A percentile compares a stretch with the other conserved stretches of the same genome.
phyloP scores from a whole-genome alignment of 139 green algal genomes.

The Picochlorum sp. region DNA sequence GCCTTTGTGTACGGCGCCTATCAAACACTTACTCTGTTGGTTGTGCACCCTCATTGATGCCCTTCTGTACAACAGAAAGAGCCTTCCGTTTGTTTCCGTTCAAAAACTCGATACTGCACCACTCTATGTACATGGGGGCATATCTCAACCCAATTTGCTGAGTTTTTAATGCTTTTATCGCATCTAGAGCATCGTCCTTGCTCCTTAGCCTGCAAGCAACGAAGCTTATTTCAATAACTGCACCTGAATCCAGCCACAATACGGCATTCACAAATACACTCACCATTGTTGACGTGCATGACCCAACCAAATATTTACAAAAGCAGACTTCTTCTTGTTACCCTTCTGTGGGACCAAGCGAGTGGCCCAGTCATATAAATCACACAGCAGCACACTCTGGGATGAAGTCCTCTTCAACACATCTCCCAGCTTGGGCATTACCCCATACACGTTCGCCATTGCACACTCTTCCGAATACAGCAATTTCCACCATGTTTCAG shows the following conservation, averaged over 20 bases:
- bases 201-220: too few species aligned
- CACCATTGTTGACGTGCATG: constrained; percentile 66
- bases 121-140: constrained; percentile 57
- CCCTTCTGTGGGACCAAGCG: constrained; percentile 45
- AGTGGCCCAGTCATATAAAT: constrained; percentile 60
- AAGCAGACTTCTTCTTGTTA: constrained; percentile 42
- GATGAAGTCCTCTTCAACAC: not conserved
- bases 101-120: constrained; percentile 57
- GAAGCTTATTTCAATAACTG: too few species aligned
- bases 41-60: not conserved
- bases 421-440: not conserved
- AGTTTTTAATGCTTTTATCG: constrained; percentile 75
- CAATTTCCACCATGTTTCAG: not conserved
- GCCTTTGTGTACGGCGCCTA: too few species aligned
- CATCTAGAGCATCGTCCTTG: constrained; percentile 71
- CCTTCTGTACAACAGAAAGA: constrained; percentile 45
- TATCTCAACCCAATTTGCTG: constrained; percentile 45
- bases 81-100: constrained; percentile 47
- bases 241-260: too few species aligned
- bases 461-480: not conserved
- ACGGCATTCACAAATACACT: too few species aligned
- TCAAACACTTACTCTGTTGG: not conserved
- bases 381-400: constrained; percentile 26
- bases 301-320: constrained; percentile 65
- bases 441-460: not conserved